phyloP scores from a whole-genome alignment of 1,139 yeast genomes.

The Zygosaccharomyces pseudobailii region DNA sequence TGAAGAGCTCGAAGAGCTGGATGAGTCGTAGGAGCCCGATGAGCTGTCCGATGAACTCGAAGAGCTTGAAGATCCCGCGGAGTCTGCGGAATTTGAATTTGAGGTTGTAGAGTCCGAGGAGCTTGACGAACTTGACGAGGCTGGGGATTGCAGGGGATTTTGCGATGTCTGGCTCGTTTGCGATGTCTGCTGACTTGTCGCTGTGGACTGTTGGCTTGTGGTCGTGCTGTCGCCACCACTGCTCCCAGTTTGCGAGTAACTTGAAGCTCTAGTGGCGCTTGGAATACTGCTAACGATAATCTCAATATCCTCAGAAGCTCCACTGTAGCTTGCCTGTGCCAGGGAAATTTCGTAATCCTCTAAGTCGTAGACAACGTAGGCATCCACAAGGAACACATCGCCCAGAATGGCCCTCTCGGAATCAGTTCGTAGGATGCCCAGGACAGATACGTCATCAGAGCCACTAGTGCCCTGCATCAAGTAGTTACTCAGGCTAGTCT shows the following conservation, averaged over 20 bases:
- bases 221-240: not conserved
- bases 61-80: not conserved
- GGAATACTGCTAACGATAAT: constrained; percentile 42
- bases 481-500: constrained; percentile 43
- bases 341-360: constrained; percentile 58
- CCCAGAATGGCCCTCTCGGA: constrained; percentile 49
- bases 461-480: constrained; percentile 18
- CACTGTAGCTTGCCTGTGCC: constrained; percentile 49
- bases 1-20: not conserved
- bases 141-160: not conserved
- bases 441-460: constrained; percentile 29
- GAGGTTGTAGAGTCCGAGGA: too few species aligned
- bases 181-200: not conserved
- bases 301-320: constrained; percentile 42
- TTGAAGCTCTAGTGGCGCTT: constrained; percentile 39
- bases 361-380: constrained; percentile 72
- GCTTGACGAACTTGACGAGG: not conserved
- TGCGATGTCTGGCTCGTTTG: not conserved
- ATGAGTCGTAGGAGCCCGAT: not conserved
- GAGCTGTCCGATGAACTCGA: not conserved
- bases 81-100: too few species aligned
- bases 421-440: constrained; percentile 33
- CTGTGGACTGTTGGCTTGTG: not conserved
- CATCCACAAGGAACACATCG: constrained; percentile 64
- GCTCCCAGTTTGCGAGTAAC: constrained; percentile 32